Conservation (phyloP, 257 asterid genomes). For the Vinca minor region DNA sequence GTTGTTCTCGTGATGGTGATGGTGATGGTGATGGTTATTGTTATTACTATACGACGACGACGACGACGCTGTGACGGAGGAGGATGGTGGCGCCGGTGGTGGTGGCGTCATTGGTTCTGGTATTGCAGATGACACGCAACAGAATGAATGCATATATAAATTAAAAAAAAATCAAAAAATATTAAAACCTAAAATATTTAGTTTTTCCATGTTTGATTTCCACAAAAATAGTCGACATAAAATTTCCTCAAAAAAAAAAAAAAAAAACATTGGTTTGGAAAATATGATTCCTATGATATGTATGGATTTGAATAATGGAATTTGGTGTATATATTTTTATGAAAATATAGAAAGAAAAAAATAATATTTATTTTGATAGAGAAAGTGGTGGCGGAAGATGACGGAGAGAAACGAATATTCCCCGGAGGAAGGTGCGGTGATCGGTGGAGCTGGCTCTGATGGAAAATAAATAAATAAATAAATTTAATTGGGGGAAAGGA, state of each 20-base stretch:
- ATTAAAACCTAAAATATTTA: background rate
- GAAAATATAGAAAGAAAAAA: background rate
- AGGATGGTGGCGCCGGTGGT: constrained; percentile 4
- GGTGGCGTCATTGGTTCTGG: constrained; percentile 21
- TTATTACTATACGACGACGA: background rate
- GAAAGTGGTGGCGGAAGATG: background rate
- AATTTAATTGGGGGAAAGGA: background rate
- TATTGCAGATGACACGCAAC: constrained; percentile 16
- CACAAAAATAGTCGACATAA: background rate
- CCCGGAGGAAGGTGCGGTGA: background rate
- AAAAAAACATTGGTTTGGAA: background rate
- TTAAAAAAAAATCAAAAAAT: background rate
- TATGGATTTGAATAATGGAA: too few relatives aligned
- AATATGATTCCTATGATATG: too few relatives aligned
- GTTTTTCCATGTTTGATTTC: background rate
- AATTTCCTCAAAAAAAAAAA: background rate
- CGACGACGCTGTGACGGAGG: background rate
- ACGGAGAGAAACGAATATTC: background rate
- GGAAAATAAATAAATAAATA: too few relatives aligned
- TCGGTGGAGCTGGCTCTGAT: background rate
- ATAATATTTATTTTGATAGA: too few relatives aligned
- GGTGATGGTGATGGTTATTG: too few relatives aligned
- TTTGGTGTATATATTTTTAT: background rate
- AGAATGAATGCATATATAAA: constrained; percentile 17
- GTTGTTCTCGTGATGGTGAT: background rate